Base-by-base conservation (phyloP, 2,329 filamentous ascomycete genomes). In the Fragosphaeria purpurea region DNA sequence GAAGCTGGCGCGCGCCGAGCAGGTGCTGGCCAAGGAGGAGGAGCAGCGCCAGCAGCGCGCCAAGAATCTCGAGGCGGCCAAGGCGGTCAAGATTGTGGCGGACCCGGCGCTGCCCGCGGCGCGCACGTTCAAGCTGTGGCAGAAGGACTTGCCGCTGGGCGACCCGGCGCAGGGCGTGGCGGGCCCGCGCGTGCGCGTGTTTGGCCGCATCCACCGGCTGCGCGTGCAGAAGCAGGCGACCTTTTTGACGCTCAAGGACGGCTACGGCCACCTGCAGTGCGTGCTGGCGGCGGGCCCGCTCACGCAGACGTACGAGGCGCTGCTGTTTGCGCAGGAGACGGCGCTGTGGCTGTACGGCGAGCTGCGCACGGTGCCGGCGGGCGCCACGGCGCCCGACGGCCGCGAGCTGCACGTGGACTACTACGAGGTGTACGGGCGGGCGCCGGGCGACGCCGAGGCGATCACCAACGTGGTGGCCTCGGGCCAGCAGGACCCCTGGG, bases 371-470 rank as follows among this genome's bases (percentile, higher is more conserved):
- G 85, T 95, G 5, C 90, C 86, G 8, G 77, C 79, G 31, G 87
- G 86, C 50, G 80, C 85, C 56, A 81, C 84, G 53, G 90, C 90
- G 1, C 88, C 88, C 46, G 82, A 88, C 70, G 75, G 85, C 75
- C 86, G 91, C 57, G 90, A 96, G 69, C 76, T 96, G 46, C 88
- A 91, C 62, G 90, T 86, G 60, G 90, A 96, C 69, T 95, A 83
- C 74, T 96, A 85, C 75, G 78, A 80, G 48, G 52, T 58, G 34
- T 54, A 82, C 86, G 53, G 85, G 82, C 62, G 78, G 61, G 88
- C 90, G 41, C 86, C 88, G 40, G 86, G 88, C 56, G 90, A 88
- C 60, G 86, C 91, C 55, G 90, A 95, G 56, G 87, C 90, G 62
- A 89, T 95, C 64, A 93, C 88, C 75, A 95, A 89, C 77, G 80